Evolutionary conservation across 106 monocot genomes (phyloP).

Genomic region (Acorus gramineus): DNA sequence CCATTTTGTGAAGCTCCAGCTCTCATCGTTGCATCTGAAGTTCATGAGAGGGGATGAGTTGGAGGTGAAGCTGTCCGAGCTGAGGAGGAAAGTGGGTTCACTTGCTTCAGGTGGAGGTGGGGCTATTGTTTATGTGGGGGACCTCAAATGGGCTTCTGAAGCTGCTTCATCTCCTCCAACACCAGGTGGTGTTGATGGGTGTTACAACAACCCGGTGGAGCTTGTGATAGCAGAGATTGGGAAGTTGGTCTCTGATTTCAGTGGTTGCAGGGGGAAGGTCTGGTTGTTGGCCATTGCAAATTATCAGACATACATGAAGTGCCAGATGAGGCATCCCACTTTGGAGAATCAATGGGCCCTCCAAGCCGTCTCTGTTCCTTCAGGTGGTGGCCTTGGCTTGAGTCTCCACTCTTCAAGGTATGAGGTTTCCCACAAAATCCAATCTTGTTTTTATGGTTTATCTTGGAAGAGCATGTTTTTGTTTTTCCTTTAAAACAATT

Average conservation of each 20-base stretch:
- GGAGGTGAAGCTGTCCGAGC: constrained; percentile 51
- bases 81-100: constrained; percentile 39
- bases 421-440: not conserved
- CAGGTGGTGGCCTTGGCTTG: constrained; percentile 54
- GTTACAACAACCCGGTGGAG: constrained; percentile 25
- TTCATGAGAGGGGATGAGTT: constrained; percentile 55
- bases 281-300: constrained; percentile 73
- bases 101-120: constrained; percentile 15
- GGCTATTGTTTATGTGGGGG: constrained; percentile 59
- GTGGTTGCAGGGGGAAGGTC: constrained; percentile 19
- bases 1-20: constrained; percentile 52
- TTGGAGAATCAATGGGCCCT: constrained; percentile 74
- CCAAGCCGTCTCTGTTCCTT: constrained; percentile 77
- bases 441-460: too few relatives aligned
- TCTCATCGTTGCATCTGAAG: constrained; percentile 45
- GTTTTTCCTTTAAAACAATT: not conserved
- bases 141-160: constrained; percentile 61
- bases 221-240: constrained; percentile 52
- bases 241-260: constrained; percentile 44
- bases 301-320: constrained; percentile 80
- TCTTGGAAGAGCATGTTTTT: not conserved
- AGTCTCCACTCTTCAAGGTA: constrained; percentile 71
- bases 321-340: constrained; percentile 53
- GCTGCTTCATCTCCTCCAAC: not conserved
- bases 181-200: constrained; percentile 13